Percentiles rank a stretch among this genome's conserved stretches.
These are phyloP conservation scores for Fragaria ananassa DNA, from an alignment of 306 rosid genomes.

Conservation along the genomic window DNA sequence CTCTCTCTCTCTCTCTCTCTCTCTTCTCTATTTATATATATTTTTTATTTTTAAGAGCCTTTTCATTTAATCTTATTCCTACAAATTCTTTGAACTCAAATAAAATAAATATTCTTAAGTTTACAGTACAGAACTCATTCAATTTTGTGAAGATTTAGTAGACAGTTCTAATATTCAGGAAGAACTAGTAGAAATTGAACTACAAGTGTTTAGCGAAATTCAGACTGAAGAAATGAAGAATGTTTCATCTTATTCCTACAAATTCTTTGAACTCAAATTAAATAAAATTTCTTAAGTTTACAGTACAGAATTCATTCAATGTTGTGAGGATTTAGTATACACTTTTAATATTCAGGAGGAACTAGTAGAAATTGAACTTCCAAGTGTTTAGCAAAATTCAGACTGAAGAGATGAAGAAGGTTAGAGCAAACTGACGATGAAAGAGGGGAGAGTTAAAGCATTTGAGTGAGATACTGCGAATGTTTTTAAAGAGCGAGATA, in stretches of 20 bases:
- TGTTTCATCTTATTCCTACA: not conserved
- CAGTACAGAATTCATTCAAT: not conserved
- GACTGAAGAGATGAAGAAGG: not conserved
- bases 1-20: not conserved
- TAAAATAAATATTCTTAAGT: not conserved
- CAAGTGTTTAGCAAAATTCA: not conserved
- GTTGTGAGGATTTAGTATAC: not conserved
- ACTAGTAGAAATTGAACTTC: not conserved
- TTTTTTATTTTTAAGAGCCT: too few relatives aligned
- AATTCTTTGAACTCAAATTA: not conserved
- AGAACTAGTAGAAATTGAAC: not conserved
- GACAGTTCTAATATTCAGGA: not conserved
- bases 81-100: not conserved
- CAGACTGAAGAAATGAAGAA: not conserved
- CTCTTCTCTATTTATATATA: not conserved
- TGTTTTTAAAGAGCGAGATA: not conserved
- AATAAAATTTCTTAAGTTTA: not conserved
- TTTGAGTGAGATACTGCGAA: not conserved
- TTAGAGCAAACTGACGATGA: not conserved
- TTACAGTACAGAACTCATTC: not conserved
- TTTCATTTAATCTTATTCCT: not conserved
- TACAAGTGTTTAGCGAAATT: not conserved
- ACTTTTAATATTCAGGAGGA: not conserved
- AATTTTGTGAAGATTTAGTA: not conserved
- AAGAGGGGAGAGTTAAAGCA: not conserved